phyloP scores from a whole-genome alignment of 2,329 filamentous ascomycete genomes.

The Bipolaris zeicola region DNA sequence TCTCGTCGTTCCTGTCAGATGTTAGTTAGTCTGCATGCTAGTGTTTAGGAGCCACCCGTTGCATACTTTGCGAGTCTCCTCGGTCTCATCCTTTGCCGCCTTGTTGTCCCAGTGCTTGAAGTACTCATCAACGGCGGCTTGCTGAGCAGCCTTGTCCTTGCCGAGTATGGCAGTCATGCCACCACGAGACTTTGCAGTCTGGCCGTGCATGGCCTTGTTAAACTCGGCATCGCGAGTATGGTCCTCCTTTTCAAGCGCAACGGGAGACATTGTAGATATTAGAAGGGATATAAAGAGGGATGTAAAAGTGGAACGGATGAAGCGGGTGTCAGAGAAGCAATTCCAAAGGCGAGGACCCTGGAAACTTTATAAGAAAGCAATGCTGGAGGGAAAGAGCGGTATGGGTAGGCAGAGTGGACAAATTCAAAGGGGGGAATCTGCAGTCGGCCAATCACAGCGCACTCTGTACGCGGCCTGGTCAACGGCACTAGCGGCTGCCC shows the following conservation, averaged over 20 bases:
- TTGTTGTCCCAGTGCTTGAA: constrained; percentile 98
- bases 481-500: constrained; percentile 17
- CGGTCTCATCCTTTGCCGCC: constrained; percentile 76
- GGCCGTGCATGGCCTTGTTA: constrained; percentile 84
- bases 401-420: constrained; percentile 31
- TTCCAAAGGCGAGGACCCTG: constrained; percentile 22
- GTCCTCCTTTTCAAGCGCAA: constrained; percentile 77
- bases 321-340: constrained; percentile 17
- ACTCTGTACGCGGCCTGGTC: constrained; percentile 22
- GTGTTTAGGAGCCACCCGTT: background rate
- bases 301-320: constrained; percentile 5
- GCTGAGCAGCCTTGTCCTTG: constrained; percentile 80
- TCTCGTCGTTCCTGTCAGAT: constrained; percentile 72
- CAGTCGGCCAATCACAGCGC: constrained; percentile 22
- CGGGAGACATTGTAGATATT: constrained; percentile 56
- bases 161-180: constrained; percentile 82
- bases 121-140: constrained; percentile 85
- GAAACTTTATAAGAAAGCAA: constrained; percentile 19
- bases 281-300: constrained; percentile 2
- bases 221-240: constrained; percentile 86
- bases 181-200: constrained; percentile 70
- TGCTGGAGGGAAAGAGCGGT: constrained; percentile 35
- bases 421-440: constrained; percentile 17
- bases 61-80: constrained; percentile 74
- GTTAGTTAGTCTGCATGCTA: constrained; percentile 22